These are phyloP conservation scores for Pythium plurisporium DNA, from an alignment of 352 stramenopile genomes.

Conservation along the genomic window DNA sequence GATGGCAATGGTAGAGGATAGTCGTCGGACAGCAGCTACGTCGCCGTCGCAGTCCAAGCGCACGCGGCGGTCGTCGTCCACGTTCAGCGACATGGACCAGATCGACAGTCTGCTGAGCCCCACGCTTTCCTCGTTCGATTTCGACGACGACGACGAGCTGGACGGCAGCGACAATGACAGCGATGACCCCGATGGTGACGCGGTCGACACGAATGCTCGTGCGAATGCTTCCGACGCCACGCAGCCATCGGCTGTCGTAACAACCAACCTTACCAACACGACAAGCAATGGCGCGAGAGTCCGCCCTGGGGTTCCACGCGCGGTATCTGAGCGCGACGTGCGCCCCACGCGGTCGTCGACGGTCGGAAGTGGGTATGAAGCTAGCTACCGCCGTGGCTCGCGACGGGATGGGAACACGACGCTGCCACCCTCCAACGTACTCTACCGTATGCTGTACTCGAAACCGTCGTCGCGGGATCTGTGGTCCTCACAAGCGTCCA, in stretches of 20 bases:
- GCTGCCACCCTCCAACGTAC: constrained; percentile 46
- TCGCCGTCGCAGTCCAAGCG: constrained; percentile 1
- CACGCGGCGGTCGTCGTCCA: constrained; percentile 34
- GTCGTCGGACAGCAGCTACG: neutral
- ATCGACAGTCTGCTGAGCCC: constrained; percentile 68
- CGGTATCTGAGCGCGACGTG: constrained; percentile 17
- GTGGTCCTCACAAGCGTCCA: constrained; percentile 49
- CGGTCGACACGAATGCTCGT: neutral
- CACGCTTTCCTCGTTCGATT: constrained; percentile 83
- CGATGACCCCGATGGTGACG: neutral
- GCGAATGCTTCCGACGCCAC: too few relatives aligned
- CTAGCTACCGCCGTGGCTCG: neutral
- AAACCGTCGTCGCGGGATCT: constrained; percentile 56
- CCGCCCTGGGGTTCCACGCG: neutral
- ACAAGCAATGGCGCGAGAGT: neutral
- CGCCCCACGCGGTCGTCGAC: constrained; percentile 54
- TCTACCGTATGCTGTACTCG: constrained; percentile 77
- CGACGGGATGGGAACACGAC: constrained; percentile 15
- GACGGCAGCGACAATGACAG: neutral
- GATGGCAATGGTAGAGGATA: constrained; percentile 41
- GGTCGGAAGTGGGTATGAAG: constrained; percentile 29
- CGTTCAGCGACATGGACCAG: constrained; percentile 46
- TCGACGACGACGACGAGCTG: constrained; percentile 49
- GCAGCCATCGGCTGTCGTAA: neutral
- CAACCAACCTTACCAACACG: neutral